Evolutionary conservation across 164 flowering plant species (phyloP).

Genomic region (Umbilicus rupestris): DNA sequence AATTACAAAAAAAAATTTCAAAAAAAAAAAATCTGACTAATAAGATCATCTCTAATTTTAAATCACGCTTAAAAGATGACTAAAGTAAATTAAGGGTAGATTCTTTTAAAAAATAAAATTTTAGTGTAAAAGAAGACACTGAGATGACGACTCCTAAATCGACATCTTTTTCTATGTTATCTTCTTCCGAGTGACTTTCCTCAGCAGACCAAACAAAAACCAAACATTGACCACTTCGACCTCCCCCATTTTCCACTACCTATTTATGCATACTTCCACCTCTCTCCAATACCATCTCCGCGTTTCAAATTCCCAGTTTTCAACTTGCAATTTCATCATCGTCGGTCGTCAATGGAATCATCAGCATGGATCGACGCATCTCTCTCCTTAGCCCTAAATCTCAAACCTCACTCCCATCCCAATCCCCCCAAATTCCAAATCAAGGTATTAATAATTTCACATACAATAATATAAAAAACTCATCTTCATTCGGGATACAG

Average conservation of each 20-base stretch:
- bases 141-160: background rate
- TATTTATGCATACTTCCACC: background rate
- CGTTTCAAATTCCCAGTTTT: background rate
- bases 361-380: constrained; percentile 7
- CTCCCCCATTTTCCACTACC: background rate
- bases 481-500: background rate
- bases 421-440: background rate
- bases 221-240: background rate
- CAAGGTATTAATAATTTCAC: background rate
- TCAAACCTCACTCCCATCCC: background rate
- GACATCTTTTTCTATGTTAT: background rate
- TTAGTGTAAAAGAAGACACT: background rate
- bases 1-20: too few relatives aligned
- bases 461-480: constrained; percentile 21
- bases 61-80: too few relatives aligned
- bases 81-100: too few relatives aligned
- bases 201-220: constrained; percentile 3
- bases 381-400: constrained; percentile 8
- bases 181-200: constrained; percentile 10
- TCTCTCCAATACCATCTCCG: background rate
- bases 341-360: background rate
- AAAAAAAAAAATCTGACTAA: too few relatives aligned
- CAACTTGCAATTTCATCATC: background rate
- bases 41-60: too few relatives aligned
- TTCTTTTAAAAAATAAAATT: too few relatives aligned